Evolutionary conservation across 2,329 filamentous ascomycete genomes (phyloP).

Genomic region (Fusarium sp.): DNA sequence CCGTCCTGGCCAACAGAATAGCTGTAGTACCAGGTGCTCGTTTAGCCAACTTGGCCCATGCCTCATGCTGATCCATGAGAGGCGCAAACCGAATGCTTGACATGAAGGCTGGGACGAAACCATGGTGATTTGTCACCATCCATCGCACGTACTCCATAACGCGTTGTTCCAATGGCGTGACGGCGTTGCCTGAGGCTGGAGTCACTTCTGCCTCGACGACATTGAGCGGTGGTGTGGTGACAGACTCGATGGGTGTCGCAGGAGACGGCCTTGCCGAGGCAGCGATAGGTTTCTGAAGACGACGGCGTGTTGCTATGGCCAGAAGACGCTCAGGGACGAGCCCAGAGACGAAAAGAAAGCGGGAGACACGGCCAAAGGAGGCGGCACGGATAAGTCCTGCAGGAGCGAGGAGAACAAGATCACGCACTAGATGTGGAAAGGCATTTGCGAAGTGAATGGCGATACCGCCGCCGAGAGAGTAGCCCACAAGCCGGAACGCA

Average conservation of each 20-base stretch:
- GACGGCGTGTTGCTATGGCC: constrained; percentile 59
- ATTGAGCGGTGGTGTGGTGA: constrained; percentile 46
- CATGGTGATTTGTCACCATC: constrained; percentile 67
- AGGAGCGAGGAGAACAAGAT: constrained; percentile 82
- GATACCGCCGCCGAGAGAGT: constrained; percentile 85
- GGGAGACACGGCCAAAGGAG: constrained; percentile 63
- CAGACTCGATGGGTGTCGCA: constrained; percentile 44
- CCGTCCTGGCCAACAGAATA: constrained; percentile 63
- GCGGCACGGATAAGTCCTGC: constrained; percentile 75
- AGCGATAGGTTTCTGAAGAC: constrained; percentile 65
- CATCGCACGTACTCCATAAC: constrained; percentile 67
- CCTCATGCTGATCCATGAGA: constrained; percentile 63
- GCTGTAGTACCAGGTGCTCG: constrained; percentile 60
- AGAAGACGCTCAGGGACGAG: constrained; percentile 66
- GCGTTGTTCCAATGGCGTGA: constrained; percentile 58
- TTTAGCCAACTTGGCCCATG: constrained; percentile 61
- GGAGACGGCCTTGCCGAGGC: constrained; percentile 42
- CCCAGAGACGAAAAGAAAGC: constrained; percentile 66
- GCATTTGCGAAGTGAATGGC: constrained; percentile 78
- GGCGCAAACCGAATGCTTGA: constrained; percentile 67
- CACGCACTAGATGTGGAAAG: constrained; percentile 76
- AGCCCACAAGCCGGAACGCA: constrained; percentile 77
- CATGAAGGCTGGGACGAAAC: constrained; percentile 71
- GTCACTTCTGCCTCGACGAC: constrained; percentile 59
- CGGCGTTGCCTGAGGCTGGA: constrained; percentile 41